Evolutionary conservation across 2,329 filamentous ascomycete species (phyloP).

Genomic region (Botrytis pseudocinerea): DNA sequence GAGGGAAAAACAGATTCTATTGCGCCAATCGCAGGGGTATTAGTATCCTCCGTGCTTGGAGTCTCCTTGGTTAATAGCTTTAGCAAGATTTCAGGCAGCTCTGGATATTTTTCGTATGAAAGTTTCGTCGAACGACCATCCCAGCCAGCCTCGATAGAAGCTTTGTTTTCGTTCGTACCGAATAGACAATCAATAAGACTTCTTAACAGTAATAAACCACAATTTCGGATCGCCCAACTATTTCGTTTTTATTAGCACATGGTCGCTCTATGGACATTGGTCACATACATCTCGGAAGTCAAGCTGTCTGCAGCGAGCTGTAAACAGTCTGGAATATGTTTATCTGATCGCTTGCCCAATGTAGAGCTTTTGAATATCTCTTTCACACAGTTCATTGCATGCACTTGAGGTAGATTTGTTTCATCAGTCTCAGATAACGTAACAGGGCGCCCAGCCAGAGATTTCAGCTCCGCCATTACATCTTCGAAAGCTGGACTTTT

Average conservation of each 20-base stretch:
- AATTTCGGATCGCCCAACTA: constrained; percentile 93
- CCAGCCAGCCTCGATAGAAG: constrained; percentile 60
- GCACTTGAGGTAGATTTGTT: constrained; percentile 80
- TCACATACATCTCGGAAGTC: constrained; percentile 69
- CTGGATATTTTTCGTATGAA: constrained; percentile 68
- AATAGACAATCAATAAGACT: constrained; percentile 79
- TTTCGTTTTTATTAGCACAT: constrained; percentile 20
- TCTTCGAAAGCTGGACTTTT: constrained; percentile 60
- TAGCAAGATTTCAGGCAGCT: constrained; percentile 63
- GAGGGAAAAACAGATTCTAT: constrained; percentile 79
- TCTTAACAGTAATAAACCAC: constrained; percentile 83
- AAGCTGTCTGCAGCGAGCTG: constrained; percentile 79
- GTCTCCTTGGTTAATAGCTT: constrained; percentile 53
- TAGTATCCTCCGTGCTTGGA: constrained; percentile 16
- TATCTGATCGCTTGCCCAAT: constrained; percentile 71
- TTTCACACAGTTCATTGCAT: constrained; percentile 90
- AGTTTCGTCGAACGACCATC: constrained; percentile 64
- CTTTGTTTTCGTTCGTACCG: constrained; percentile 72
- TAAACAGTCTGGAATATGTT: constrained; percentile 71
- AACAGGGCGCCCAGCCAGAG: constrained; percentile 57
- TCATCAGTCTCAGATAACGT: constrained; percentile 55
- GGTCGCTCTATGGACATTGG: not conserved
- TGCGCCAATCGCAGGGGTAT: constrained; percentile 43
- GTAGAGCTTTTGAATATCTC: constrained; percentile 86
- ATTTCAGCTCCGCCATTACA: constrained; percentile 63